Percentiles rank a stretch among this genome's conserved stretches.
Conservation (phyloP, 192 early-diverging fungal species). For the Entomortierella parvispora region DNA sequence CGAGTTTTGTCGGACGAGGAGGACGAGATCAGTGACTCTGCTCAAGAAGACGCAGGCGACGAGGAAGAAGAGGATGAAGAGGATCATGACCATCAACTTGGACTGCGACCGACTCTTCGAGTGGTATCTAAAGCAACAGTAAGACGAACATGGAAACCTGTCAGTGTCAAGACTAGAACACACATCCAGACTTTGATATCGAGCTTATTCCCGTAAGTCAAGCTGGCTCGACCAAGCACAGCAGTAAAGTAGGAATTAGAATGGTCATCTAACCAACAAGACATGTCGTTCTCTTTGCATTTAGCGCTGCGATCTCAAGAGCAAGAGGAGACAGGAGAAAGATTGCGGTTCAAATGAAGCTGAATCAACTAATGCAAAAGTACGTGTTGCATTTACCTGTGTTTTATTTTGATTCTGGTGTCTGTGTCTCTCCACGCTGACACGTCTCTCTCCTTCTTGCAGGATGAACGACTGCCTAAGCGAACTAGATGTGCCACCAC, state of each 20-base stretch:
- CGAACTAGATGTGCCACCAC: conserved; percentile 37
- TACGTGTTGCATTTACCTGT: conserved; percentile 1
- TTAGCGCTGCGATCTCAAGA: conserved; percentile 32
- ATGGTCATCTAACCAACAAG: neutral
- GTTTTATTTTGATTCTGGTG: neutral
- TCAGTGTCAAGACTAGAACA: conserved; percentile 32
- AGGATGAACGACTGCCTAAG: conserved; percentile 44
- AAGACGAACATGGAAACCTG: conserved; percentile 27
- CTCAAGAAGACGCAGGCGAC: conserved; percentile 2
- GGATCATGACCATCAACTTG: conserved; percentile 18
- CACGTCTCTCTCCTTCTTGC: neutral
- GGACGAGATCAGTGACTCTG: neutral
- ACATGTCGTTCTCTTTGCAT: neutral
- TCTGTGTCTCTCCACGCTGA: neutral
- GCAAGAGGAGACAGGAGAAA: conserved; percentile 35
- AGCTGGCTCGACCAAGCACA: too few species aligned
- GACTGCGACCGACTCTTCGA: conserved; percentile 29
- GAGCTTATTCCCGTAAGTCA: conserved; percentile 32
- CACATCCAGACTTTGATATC: conserved; percentile 28
- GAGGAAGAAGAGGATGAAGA: conserved; percentile 16
- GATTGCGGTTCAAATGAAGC: conserved; percentile 28
- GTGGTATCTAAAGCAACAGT: conserved; percentile 36
- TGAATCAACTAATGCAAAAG: conserved; percentile 44
- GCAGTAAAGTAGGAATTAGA: too few species aligned
- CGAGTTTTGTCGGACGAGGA: conserved; percentile 37